Percentiles rank a stretch among this genome's conserved stretches.
These are phyloP conservation scores for Chytriomyces confervae DNA, from an alignment of 192 early-diverging fungal species.

Conservation along the genomic window DNA sequence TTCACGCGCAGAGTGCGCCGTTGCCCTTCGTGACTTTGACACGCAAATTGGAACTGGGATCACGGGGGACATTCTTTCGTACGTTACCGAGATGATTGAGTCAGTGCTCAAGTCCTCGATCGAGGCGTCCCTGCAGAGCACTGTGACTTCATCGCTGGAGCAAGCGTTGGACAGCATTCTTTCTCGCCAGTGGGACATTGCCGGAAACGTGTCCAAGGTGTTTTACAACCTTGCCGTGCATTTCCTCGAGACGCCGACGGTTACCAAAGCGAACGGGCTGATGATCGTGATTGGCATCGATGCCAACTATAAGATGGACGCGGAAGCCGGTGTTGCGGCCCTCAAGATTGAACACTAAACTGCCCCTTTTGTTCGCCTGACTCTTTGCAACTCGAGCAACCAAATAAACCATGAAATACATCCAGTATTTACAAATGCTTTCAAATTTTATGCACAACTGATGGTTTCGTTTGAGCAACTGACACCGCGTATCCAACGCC, in stretches of 20 bases:
- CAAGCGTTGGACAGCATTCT: conserved; percentile 8
- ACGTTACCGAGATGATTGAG: conserved; percentile 8
- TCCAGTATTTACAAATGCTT: no score
- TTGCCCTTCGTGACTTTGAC: conserved; percentile 25
- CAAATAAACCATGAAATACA: no score
- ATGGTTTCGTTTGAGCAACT: background rate
- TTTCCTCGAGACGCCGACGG: background rate
- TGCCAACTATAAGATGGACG: conserved; percentile 7
- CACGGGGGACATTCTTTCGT: conserved; percentile 19
- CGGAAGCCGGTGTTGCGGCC: background rate
- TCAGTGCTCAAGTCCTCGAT: conserved; percentile 5
- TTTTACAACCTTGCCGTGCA: conserved; percentile 23
- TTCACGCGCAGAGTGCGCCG: conserved; percentile 1
- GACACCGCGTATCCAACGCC: background rate
- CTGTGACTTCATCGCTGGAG: conserved; percentile 3
- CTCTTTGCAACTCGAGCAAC: no score
- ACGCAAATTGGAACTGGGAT: conserved; percentile 11
- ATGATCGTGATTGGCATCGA: conserved; percentile 26
- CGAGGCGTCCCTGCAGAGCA: background rate
- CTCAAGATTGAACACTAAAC: background rate
- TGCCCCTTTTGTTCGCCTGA: no score
- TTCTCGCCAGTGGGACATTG: conserved; percentile 25
- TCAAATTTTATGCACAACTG: background rate
- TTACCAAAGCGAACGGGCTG: conserved; percentile 24
- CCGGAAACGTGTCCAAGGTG: conserved; percentile 18